phyloP scores from a whole-genome alignment of 139 green algal species.

The Tetradesmus lagerheimii region DNA sequence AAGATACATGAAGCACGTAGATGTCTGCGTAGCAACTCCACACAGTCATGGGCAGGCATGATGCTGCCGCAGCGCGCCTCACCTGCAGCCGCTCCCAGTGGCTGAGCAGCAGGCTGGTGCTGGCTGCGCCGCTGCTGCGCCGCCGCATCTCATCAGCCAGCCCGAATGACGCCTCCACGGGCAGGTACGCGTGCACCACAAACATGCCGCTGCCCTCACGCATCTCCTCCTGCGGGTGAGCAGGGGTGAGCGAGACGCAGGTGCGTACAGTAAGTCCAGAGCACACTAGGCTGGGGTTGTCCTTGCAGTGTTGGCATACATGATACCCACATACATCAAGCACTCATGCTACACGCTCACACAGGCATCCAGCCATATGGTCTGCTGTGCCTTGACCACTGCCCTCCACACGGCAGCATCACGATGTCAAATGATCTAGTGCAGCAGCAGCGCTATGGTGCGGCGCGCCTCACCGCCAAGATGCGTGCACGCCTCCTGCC shows the following conservation, averaged over 20 bases:
- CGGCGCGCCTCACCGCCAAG: conserved; percentile 60
- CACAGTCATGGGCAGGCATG: too few species aligned
- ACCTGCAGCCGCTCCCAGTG: conserved; percentile 96
- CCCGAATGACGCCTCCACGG: conserved; percentile 93
- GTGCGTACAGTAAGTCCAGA: neutral
- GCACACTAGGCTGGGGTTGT: neutral
- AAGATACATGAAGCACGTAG: too few species aligned
- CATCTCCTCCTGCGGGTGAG: conserved; percentile 91
- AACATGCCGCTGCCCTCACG: conserved; percentile 96
- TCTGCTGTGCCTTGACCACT: neutral
- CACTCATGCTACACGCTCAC: too few species aligned
- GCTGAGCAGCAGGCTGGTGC: conserved; percentile 89
- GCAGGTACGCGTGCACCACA: conserved; percentile 84
- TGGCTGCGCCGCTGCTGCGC: conserved; percentile 86
- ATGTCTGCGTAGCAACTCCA: too few species aligned
- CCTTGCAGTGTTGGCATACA: neutral
- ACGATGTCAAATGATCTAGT: too few species aligned
- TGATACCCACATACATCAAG: too few species aligned
- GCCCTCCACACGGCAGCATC: too few species aligned
- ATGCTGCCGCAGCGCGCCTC: neutral
- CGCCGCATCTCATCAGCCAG: conserved; percentile 95
- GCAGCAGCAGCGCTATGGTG: too few species aligned
- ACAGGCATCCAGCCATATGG: neutral
- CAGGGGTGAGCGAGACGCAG: neutral
- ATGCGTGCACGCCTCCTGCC: conserved; percentile 84